A percentile compares a stretch with the other conserved stretches of the same genome.
These are phyloP conservation scores for Thuidium tamariscinum DNA, from an alignment of 225 moss, liverwort and hornwort genomes.

Conservation along the genomic window DNA sequence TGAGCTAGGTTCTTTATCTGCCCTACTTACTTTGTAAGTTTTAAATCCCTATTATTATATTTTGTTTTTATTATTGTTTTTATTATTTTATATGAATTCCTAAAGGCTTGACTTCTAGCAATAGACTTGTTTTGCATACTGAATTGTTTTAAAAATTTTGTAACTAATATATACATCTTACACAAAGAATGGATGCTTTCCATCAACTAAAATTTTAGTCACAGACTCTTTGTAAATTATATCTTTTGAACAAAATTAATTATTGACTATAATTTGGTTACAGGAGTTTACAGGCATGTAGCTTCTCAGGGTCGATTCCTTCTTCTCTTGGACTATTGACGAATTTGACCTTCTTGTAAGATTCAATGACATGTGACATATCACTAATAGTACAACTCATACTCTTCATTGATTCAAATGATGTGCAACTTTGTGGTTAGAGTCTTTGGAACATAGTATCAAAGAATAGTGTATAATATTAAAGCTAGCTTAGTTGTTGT, in stretches of 20 bases:
- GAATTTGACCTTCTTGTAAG: slow-evolving; percentile 30
- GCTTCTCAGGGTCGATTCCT: slow-evolving; percentile 15
- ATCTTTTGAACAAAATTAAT: neutral
- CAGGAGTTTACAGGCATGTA: slow-evolving; percentile 32
- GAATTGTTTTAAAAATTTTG: neutral
- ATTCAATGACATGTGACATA: neutral
- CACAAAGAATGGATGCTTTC: neutral
- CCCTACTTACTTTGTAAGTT: slow-evolving; percentile 8
- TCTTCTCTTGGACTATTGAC: slow-evolving; percentile 1
- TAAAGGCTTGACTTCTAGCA: neutral
- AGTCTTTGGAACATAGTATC: neutral
- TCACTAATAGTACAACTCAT: too few relatives aligned
- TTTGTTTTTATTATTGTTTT: neutral
- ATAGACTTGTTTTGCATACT: neutral
- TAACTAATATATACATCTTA: neutral
- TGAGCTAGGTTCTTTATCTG: slow-evolving; percentile 4
- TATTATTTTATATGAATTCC: neutral
- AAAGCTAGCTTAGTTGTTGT: neutral
- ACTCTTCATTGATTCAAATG: neutral
- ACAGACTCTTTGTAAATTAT: neutral
- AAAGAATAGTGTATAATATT: neutral
- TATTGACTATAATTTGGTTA: neutral
- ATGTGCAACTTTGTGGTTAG: neutral
- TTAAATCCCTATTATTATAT: neutral
- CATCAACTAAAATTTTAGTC: neutral